These are phyloP conservation scores for Xylariaceae sp. DNA, from an alignment of 2,329 filamentous ascomycete species.

Conservation along the genomic window DNA sequence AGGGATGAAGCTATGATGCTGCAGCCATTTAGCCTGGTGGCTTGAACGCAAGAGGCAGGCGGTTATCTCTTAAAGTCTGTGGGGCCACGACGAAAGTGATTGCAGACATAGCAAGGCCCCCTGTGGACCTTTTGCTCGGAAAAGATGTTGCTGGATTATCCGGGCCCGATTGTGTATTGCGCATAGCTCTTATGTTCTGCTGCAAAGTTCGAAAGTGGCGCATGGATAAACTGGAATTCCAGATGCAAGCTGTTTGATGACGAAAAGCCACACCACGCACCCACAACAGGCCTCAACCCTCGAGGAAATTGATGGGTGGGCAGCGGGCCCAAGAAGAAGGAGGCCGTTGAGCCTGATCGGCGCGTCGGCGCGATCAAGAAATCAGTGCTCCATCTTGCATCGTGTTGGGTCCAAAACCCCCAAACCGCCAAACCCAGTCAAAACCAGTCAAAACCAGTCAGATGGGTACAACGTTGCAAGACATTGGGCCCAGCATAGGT, in stretches of 20 bases:
- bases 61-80: background rate
- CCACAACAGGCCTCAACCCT: background rate
- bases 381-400: constrained; percentile 11
- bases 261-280: background rate
- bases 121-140: background rate
- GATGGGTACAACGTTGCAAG: constrained; percentile 16
- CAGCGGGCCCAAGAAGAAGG: background rate
- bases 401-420: background rate
- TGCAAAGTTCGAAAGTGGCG: background rate
- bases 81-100: background rate
- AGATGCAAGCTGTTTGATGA: background rate
- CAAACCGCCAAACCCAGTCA: no score
- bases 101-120: background rate
- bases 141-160: constrained; percentile 1
- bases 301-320: background rate
- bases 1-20: background rate
- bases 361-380: background rate
- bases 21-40: constrained; percentile 5
- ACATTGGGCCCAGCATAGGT: constrained; percentile 8
- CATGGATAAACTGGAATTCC: background rate
- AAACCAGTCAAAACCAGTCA: constrained; percentile 10
- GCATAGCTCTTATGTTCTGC: background rate
- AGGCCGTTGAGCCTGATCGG: background rate
- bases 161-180: background rate
- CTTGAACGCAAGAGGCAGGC: background rate